Base-by-base conservation (phyloP, 495 filamentous ascomycete species). In the Zalerion maritima region DNA sequence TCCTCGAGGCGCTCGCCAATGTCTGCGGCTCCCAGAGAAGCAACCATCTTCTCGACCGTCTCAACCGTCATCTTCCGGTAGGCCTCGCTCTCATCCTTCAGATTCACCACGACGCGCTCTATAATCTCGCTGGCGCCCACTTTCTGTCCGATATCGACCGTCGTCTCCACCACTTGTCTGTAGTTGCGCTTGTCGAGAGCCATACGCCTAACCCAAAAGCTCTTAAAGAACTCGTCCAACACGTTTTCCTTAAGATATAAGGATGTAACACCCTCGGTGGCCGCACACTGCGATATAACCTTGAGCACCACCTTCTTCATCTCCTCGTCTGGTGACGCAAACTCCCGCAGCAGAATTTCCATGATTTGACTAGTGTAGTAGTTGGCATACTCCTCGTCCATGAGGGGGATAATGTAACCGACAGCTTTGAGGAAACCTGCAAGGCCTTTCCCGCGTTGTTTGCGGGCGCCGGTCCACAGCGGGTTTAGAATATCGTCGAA, bases 281-380 rank as follows among this genome's bases (percentile, higher is more conserved):
- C 76, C 10, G 87, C 80, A 51, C 89, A 96, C 47, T 96, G 91
- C n/a, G 84, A 94, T 10, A 96, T 75, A 20, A 96, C 91, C 55
- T 96, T 96, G 21, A 96, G 56, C 7, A 96, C 89, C 2, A 96
- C 86, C 58, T 96, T 96, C 62, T 99, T 99, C 91, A 99, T 99
- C 54, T 99, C 91, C 49, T 99, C 91, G 40, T 99, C 91, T 0
- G 87, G 89, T 2, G 84, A 93, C 7, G 83, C 76, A 42, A 96
- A 94, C 49, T 99, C 91, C 38, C 91, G 76, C 16, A 96, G 68
- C 14, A 99, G 64, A 47, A 96, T 94, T 49, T 94, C 87, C 91
- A 96, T 96, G 46, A 99, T 94, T 50, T 96, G 86, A 36, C 74
- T 81, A 21, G 87, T 96, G 40, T 96, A 99, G 63, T 99, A 99